Percentiles rank a stretch among this genome's conserved stretches.
Evolutionary conservation across 495 filamentous ascomycete genomes (phyloP).

Genomic region (Talaromyces adpressus): DNA sequence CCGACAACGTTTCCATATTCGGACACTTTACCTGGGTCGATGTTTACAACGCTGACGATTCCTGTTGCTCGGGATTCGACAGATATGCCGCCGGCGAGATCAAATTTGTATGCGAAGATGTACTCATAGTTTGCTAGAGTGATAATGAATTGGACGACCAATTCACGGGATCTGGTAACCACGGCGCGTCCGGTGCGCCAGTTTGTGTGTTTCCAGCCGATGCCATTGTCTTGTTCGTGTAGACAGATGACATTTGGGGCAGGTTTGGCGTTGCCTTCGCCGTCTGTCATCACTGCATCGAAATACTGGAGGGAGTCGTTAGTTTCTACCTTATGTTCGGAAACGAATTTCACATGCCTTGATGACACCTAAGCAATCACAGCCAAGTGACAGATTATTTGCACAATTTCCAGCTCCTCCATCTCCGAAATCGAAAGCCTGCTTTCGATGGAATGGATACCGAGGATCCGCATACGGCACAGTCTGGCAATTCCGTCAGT

Average conservation of each 20-base stretch:
- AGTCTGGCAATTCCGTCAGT: slow-evolving; percentile 26
- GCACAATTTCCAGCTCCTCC: slow-evolving; percentile 61
- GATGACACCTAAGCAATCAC: slow-evolving; percentile 63
- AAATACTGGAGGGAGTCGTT: slow-evolving; percentile 35
- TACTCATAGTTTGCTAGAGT: slow-evolving; percentile 84
- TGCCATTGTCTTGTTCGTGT: slow-evolving; percentile 65
- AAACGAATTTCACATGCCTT: slow-evolving; percentile 18
- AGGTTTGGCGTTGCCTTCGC: slow-evolving; percentile 45
- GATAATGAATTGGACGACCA: slow-evolving; percentile 70
- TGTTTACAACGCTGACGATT: slow-evolving; percentile 81
- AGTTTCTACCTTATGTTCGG: neutral
- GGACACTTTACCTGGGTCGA: slow-evolving; percentile 53
- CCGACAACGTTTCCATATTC: slow-evolving; percentile 81
- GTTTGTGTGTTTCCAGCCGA: slow-evolving; percentile 67
- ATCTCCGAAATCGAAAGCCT: slow-evolving; percentile 69
- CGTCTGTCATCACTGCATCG: slow-evolving; percentile 48
- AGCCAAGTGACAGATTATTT: slow-evolving; percentile 64
- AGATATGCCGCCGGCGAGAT: slow-evolving; percentile 72
- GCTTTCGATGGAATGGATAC: slow-evolving; percentile 61
- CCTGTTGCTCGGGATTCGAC: slow-evolving; percentile 86
- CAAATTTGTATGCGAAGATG: slow-evolving; percentile 82
- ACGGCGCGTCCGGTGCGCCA: slow-evolving; percentile 61
- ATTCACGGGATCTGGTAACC: slow-evolving; percentile 52
- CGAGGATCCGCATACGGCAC: slow-evolving; percentile 62
- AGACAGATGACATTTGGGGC: slow-evolving; percentile 61